Evolutionary conservation across 495 filamentous ascomycete species (phyloP).

Genomic region (Bryoglossum gracile): DNA sequence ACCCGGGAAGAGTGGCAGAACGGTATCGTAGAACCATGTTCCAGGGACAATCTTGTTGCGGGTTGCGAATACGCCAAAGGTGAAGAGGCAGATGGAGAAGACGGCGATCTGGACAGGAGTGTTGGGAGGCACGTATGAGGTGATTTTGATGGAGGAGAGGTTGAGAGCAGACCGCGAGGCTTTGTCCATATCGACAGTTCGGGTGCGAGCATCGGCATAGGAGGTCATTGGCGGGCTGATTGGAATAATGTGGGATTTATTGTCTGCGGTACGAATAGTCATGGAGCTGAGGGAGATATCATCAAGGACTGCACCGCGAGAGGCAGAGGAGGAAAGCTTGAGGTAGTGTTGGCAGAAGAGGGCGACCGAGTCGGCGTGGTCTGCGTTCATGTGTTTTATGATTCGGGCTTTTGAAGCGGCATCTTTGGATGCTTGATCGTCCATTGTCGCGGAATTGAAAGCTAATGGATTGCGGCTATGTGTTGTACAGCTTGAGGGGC

Average conservation of each 20-base stretch:
- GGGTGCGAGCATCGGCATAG: constrained; percentile 48
- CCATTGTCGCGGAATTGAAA: too few species aligned
- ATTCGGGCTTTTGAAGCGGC: constrained; percentile 49
- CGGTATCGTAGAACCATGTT: constrained; percentile 42
- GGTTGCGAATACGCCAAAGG: constrained; percentile 33
- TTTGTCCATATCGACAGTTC: constrained; percentile 60
- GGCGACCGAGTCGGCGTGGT: constrained; percentile 56
- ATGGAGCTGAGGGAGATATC: constrained; percentile 49
- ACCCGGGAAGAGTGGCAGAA: constrained; percentile 37
- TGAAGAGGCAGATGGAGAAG: constrained; percentile 39
- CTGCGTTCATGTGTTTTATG: constrained; percentile 66
- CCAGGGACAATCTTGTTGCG: constrained; percentile 46
- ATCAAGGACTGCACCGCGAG: constrained; percentile 43
- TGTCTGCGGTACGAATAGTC: constrained; percentile 35
- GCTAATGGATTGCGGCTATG: too few species aligned
- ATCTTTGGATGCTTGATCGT: constrained; percentile 24
- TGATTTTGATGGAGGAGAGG: constrained; percentile 48
- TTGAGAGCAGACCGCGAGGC: constrained; percentile 47
- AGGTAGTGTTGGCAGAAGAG: constrained; percentile 57
- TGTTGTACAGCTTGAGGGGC: too few species aligned
- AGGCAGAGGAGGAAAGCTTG: constrained; percentile 8
- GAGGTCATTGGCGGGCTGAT: constrained; percentile 55
- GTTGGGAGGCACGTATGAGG: constrained; percentile 43
- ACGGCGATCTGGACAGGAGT: constrained; percentile 32
- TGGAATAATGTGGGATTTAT: constrained; percentile 42